Evolutionary conservation across 257 asterid species (phyloP), one percentile per base, ranked within the genome.

Genomic region (Galeopsis tetrahit): DNA sequence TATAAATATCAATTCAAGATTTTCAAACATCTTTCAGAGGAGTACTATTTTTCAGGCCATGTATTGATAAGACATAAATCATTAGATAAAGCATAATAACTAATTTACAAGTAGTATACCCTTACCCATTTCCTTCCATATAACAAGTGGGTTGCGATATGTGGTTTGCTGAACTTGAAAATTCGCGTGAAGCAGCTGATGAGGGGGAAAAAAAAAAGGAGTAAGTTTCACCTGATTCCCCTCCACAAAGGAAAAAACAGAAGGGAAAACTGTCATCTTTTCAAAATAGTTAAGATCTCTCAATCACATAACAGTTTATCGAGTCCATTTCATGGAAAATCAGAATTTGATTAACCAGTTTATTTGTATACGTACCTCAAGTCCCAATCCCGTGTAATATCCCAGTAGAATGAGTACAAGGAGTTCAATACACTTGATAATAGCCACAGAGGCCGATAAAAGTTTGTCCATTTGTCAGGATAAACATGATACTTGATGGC

Each of bases 371-470:
- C 81, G 63, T 84, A 92, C 99, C 98, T 90, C 82, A 95, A 77
- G 85, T 95, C 99, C 99, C 99, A 95, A 69, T 92, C 99, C 55
- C 97, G 82, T 33, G 89, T 86, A 28, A 95, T 79, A 75, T 95
- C 99, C 98, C 98, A 95, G 83, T 95, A 92, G 86, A 95, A 95
- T 5, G 99, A 95, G 86, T 95, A 95, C 60, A 86, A 73, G 10
- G 96, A 90, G 85, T 95, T 95, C 80, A 90, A 35, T 63, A 92
- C 90, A 78, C 93, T 79, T 7, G 98, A 95, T 39, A 92, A 78
- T 67, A 95, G 98, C 98, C 99, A 95, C 38, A 95, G 80, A 58
- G 96, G 98, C 17, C 98, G 87, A 79, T 92, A 90, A 6, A 92
- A 36, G 61, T 69, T 81, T 8, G 81, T 81, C 99, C 99, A 95